phyloP scores from a whole-genome alignment of 352 stramenopile genomes.

The Phytophthora niederhauseri region DNA sequence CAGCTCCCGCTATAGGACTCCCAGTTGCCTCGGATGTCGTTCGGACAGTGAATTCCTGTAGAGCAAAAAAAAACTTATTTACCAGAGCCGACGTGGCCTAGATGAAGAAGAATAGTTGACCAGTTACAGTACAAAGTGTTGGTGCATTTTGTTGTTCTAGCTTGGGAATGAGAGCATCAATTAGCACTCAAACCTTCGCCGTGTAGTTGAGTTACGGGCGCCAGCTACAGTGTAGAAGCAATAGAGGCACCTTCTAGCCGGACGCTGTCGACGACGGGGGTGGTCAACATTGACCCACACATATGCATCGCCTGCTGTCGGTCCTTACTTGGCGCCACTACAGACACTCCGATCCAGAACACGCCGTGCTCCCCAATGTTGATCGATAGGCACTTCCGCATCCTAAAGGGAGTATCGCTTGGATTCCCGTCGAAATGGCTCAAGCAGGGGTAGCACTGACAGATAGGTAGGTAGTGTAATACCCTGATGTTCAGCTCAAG shows the following conservation, averaged over 20 bases:
- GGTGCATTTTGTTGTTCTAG: background rate
- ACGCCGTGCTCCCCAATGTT: background rate
- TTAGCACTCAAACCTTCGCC: background rate
- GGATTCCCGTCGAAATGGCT: background rate
- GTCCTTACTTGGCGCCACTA: background rate
- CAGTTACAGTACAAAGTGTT: no score
- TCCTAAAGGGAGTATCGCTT: background rate
- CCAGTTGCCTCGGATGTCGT: background rate
- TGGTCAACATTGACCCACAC: slow-evolving; percentile 24
- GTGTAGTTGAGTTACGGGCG: background rate
- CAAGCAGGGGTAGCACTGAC: background rate
- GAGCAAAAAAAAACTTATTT: no score
- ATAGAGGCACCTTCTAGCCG: slow-evolving; percentile 7
- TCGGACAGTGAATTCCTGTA: background rate
- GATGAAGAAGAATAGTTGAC: no score
- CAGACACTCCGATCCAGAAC: background rate
- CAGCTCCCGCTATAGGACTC: background rate
- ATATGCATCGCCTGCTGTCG: slow-evolving; percentile 10
- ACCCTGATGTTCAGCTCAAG: background rate
- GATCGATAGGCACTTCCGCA: background rate
- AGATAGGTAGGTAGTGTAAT: background rate
- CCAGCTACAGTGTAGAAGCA: background rate
- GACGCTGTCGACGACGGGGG: slow-evolving; percentile 1
- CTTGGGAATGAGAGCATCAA: background rate
- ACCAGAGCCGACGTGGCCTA: no score